These are phyloP conservation scores for Zymoseptoria ardabiliae DNA, from an alignment of 2,329 filamentous ascomycete genomes.

Conservation along the genomic window DNA sequence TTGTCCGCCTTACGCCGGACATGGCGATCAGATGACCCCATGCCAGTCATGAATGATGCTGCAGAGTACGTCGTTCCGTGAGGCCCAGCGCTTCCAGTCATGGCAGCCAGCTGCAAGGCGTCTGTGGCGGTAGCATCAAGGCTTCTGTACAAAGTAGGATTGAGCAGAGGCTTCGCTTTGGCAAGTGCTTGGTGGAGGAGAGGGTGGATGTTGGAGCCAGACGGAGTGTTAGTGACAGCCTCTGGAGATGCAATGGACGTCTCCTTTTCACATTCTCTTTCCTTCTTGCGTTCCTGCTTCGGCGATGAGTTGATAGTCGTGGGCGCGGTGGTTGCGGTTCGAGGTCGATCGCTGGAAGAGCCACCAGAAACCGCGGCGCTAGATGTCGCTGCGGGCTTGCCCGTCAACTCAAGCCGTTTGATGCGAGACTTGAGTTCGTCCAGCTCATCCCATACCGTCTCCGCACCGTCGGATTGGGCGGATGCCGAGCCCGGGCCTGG, in stretches of 20 bases:
- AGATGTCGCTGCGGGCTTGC: conserved; percentile 68
- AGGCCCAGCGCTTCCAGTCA: conserved; percentile 67
- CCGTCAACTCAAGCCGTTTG: conserved; percentile 78
- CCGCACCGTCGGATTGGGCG: conserved; percentile 76
- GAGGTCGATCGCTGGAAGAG: conserved; percentile 70
- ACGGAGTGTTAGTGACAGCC: conserved; percentile 34
- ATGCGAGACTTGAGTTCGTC: conserved; percentile 94
- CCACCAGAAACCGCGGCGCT: conserved; percentile 73
- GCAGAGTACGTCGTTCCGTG: conserved; percentile 56
- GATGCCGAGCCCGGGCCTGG: conserved; percentile 57
- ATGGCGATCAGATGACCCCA: conserved; percentile 67
- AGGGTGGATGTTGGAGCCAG: conserved; percentile 59
- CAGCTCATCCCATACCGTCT: conserved; percentile 94
- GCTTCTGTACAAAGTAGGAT: conserved; percentile 64
- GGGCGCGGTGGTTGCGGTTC: conserved; percentile 82
- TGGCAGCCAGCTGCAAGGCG: conserved; percentile 67
- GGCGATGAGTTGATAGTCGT: conserved; percentile 89
- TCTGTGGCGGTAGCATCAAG: conserved; percentile 77
- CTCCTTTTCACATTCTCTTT: conserved; percentile 29
- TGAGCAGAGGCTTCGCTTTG: conserved; percentile 66
- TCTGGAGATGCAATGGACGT: conserved; percentile 27
- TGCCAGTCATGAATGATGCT: conserved; percentile 55
- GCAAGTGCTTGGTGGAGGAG: conserved; percentile 71
- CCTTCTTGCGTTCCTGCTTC: conserved; percentile 55
- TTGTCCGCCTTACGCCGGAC: conserved; percentile 85